Percentiles rank a stretch among this genome's conserved stretches.
Conservation (phyloP, 2,329 filamentous ascomycete genomes). For the Epichloe sp. region DNA sequence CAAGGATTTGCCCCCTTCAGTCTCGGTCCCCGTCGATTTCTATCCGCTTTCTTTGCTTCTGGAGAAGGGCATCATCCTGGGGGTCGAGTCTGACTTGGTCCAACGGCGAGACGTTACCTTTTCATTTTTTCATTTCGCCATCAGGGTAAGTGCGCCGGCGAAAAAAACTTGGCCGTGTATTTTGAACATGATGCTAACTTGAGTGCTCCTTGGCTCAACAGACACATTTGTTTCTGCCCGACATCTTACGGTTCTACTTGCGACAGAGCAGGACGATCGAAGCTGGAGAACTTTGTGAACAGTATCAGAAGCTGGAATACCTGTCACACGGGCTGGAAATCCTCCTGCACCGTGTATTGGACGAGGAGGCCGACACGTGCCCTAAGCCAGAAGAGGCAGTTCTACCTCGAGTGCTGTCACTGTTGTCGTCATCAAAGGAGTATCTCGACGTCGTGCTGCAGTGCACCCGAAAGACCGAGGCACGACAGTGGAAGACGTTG, state of each 20-base stretch:
- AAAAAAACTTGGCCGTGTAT: background rate
- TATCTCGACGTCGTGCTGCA: constrained; percentile 94
- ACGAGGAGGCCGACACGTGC: constrained; percentile 76
- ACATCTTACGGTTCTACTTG: constrained; percentile 70
- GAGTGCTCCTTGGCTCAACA: constrained; percentile 20
- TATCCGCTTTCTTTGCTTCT: constrained; percentile 81
- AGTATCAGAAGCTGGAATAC: constrained; percentile 79
- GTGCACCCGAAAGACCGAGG: constrained; percentile 93
- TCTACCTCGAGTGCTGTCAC: constrained; percentile 48
- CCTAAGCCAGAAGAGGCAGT: constrained; percentile 51
- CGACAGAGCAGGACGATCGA: constrained; percentile 63
- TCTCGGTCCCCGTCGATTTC: constrained; percentile 80
- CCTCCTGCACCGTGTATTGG: constrained; percentile 80
- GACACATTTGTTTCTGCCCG: constrained; percentile 88
- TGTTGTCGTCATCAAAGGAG: constrained; percentile 59
- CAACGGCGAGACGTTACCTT: constrained; percentile 86
- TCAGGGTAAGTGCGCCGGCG: constrained; percentile 50
- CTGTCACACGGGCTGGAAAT: constrained; percentile 90
- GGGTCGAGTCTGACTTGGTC: constrained; percentile 85
- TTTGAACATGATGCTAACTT: background rate
- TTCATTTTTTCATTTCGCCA: constrained; percentile 76
- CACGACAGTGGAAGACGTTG: constrained; percentile 86
- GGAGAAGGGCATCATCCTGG: constrained; percentile 81
- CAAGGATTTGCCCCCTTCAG: constrained; percentile 58
- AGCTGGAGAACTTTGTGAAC: constrained; percentile 68